A percentile compares a stretch with the other conserved stretches of the same genome.
Conservation (phyloP, 208 protist genomes). For the Novymonas esmeraldas region DNA sequence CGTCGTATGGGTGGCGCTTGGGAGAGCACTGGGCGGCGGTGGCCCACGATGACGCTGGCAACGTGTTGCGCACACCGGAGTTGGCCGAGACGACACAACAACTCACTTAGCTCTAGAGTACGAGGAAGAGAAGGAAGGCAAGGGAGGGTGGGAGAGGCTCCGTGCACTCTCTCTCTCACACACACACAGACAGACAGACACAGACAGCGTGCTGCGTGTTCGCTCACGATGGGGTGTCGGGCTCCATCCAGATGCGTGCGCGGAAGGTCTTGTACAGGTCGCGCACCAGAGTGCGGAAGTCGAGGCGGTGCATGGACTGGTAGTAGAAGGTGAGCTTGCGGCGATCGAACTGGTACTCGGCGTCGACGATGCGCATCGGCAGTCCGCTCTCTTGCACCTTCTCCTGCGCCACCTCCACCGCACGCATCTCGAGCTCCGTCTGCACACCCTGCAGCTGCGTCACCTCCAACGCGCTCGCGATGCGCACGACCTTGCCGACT, state of each 20-base stretch:
- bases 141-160: too few relatives aligned
- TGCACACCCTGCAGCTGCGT: constrained; percentile 87
- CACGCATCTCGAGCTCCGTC: constrained; percentile 85
- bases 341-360: constrained; percentile 93
- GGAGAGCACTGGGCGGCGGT: too few relatives aligned
- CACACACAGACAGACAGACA: background rate
- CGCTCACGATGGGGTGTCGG: constrained; percentile 44
- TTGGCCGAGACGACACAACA: too few relatives aligned
- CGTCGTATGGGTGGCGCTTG: too few relatives aligned
- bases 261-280: constrained; percentile 92
- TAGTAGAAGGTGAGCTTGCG: constrained; percentile 94
- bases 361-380: constrained; percentile 91
- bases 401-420: constrained; percentile 84
- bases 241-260: constrained; percentile 94
- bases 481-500: constrained; percentile 78
- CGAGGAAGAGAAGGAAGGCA: too few relatives aligned
- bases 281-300: constrained; percentile 90
- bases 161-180: too few relatives aligned
- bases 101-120: too few relatives aligned
- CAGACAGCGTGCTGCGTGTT: background rate
- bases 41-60: too few relatives aligned
- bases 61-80: too few relatives aligned
- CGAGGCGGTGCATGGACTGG: constrained; percentile 80
- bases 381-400: constrained; percentile 86
- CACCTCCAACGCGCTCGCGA: constrained; percentile 82